These are phyloP conservation scores for Pythium utonaiense DNA, from an alignment of 352 stramenopile species.

Conservation along the genomic window DNA sequence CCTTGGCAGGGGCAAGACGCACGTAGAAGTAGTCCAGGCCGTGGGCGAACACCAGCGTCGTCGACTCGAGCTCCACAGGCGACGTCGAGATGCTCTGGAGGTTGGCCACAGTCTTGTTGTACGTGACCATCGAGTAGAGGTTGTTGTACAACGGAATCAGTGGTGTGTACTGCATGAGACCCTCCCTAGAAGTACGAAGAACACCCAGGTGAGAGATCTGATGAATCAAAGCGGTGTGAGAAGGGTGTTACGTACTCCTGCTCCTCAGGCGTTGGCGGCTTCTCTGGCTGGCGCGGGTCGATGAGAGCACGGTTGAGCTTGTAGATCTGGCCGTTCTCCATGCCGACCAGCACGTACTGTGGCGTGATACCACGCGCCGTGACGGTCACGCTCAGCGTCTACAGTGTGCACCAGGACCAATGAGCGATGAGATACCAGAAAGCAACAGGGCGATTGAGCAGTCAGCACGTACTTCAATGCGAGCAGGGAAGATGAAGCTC, in stretches of 20 bases:
- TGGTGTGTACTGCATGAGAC: conserved; percentile 85
- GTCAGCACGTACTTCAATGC: conserved; percentile 57
- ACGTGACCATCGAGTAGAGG: conserved; percentile 85
- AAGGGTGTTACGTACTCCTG: conserved; percentile 34
- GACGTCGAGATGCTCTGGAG: conserved; percentile 62
- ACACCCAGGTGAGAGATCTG: neutral
- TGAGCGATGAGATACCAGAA: neutral
- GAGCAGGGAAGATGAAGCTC: conserved; percentile 91
- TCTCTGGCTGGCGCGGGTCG: conserved; percentile 92
- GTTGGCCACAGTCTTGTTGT: conserved; percentile 89
- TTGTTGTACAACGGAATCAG: conserved; percentile 88
- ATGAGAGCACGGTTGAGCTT: conserved; percentile 91
- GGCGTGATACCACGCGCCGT: conserved; percentile 94
- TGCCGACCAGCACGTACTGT: conserved; percentile 90
- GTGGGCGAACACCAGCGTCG: conserved; percentile 91
- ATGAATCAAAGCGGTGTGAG: neutral
- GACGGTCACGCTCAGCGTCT: conserved; percentile 89
- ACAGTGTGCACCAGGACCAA: neutral
- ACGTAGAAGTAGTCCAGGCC: conserved; percentile 95
- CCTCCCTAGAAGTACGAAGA: conserved; percentile 39
- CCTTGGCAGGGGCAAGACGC: conserved; percentile 90
- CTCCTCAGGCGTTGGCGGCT: conserved; percentile 82
- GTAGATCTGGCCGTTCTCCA: conserved; percentile 92
- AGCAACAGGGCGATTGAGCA: neutral
- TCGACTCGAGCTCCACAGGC: conserved; percentile 92